phyloP scores from a whole-genome alignment of 1,284 basidiomycete genomes.

The Ustilago trichophora region DNA sequence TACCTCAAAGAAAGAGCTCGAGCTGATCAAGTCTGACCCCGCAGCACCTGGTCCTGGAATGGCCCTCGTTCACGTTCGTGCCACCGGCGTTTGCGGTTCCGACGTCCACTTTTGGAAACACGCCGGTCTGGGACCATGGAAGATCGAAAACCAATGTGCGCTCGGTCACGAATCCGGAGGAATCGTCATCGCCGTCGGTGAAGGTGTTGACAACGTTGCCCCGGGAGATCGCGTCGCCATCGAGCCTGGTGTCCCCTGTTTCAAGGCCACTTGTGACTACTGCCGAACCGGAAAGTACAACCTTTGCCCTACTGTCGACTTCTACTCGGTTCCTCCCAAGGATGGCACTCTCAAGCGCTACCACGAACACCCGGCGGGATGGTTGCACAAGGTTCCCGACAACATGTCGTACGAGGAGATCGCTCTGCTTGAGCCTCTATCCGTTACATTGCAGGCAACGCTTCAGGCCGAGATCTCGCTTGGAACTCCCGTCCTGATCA shows the following conservation, averaged over 20 bases:
- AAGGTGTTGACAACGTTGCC: constrained; percentile 56
- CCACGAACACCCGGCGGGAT: constrained; percentile 71
- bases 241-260: constrained; percentile 69
- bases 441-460: constrained; percentile 71
- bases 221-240: constrained; percentile 62
- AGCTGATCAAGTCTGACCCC: constrained; percentile 49
- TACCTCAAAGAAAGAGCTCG: constrained; percentile 54
- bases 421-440: constrained; percentile 70
- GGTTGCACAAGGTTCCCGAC: constrained; percentile 71
- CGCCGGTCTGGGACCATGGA: constrained; percentile 62
- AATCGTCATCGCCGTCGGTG: constrained; percentile 59
- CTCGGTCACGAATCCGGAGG: constrained; percentile 64
- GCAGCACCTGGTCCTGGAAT: constrained; percentile 55
- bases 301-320: constrained; percentile 66
- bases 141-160: constrained; percentile 57
- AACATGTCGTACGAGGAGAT: constrained; percentile 69
- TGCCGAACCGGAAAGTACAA: constrained; percentile 71
- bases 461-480: constrained; percentile 69
- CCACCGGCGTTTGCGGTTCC: constrained; percentile 57
- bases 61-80: constrained; percentile 61
- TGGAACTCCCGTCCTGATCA: constrained; percentile 63
- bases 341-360: constrained; percentile 66
- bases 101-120: constrained; percentile 72
- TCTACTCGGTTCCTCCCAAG: constrained; percentile 66
- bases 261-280: constrained; percentile 68